Evolutionary conservation across 805 yeast species (phyloP), one percentile per base, ranked within the genome.

Genomic region (Candida sakaeoensis): DNA sequence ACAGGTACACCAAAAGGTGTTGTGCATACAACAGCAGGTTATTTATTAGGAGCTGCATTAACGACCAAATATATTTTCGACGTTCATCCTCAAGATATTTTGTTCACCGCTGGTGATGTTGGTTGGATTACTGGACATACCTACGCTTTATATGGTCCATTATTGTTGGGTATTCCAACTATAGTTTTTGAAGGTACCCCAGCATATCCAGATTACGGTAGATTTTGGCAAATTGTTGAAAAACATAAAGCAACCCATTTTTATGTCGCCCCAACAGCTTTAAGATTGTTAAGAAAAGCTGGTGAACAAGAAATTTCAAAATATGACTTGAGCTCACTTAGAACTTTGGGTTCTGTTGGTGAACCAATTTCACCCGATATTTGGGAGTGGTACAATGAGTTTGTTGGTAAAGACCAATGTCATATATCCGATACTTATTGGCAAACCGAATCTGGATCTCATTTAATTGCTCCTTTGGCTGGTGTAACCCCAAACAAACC

Each of bases 61-160:
- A 78, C 91, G 35, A 80, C 88, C 53, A 80, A 80, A 55, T 85
- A 85, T 55, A 75, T 79, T 33, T 85, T 85, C 61, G 95, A 85
- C 61, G 71, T 83, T 29, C 89, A 85, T 53, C 73, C 75, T 30
- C 80, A 82, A 43, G 95, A 85, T 57, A 69, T 79, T 10, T 70
- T 85, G 42, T 85, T 85, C 72, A 85, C 93, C 13, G 93, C 95
- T 22, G 95, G 93, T 58, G 95, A 85, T 65, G 83, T 85, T 39
- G 95, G 95, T 54, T 85, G 95, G 95, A 83, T 85, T 54, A 85
- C 95, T 5, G 95, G 95, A 43, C 95, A 85, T 65, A 75, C 93
- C 8, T 85, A 85, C 54, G 89, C 80, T 14, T 77, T 85, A 36
- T 85, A 85, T 58, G 95, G 95, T 41, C 95, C 95, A 27, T 70